Evolutionary conservation across 129 eudicot species (phyloP).

Genomic region (Mikania micrantha): DNA sequence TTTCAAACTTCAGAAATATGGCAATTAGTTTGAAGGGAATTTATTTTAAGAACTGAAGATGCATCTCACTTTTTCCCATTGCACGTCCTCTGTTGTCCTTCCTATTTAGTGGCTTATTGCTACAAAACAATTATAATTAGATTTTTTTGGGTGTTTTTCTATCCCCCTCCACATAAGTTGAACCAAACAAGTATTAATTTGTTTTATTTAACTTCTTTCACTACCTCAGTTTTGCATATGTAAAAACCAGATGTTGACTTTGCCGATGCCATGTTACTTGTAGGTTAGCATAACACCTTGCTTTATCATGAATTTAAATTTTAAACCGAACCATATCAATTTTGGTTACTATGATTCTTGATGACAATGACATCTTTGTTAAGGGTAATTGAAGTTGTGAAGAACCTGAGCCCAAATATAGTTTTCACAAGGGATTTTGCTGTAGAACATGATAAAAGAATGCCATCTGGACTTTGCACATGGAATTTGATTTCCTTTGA

Average conservation of each 20-base stretch:
- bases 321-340: background rate
- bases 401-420: background rate
- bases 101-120: background rate
- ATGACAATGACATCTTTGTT: background rate
- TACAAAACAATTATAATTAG: background rate
- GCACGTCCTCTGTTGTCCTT: background rate
- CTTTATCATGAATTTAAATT: background rate
- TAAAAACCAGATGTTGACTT: background rate
- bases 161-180: background rate
- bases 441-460: background rate
- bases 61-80: no score
- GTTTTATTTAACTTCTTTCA: background rate
- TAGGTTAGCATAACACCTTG: background rate
- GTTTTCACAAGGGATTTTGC: background rate
- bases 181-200: background rate
- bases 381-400: background rate
- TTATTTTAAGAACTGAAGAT: background rate
- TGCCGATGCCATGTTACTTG: background rate
- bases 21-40: background rate
- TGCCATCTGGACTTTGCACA: background rate
- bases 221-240: background rate
- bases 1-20: background rate
- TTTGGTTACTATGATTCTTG: background rate
- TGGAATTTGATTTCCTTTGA: background rate
- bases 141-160: background rate